Evolutionary conservation across 805 yeast species (phyloP).

Genomic region (Zygotorulaspora danielsina): DNA sequence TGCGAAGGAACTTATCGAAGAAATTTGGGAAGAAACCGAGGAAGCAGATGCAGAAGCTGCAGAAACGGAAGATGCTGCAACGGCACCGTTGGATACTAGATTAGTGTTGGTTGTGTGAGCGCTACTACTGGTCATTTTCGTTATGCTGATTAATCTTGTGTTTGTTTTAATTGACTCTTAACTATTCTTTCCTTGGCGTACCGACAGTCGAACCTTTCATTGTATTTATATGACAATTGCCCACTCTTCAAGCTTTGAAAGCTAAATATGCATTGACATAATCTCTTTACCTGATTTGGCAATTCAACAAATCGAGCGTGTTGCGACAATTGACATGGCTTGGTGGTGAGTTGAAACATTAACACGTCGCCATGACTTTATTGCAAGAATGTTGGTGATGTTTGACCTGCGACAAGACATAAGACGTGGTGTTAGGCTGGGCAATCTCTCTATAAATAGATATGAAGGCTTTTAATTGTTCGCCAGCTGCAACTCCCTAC

Average conservation of each 20-base stretch:
- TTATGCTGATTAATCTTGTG: not conserved
- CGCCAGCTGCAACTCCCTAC: not conserved
- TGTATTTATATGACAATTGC: not conserved
- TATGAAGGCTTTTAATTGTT: not conserved
- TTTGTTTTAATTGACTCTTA: too few species aligned
- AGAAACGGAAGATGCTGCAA: slow-evolving; percentile 33
- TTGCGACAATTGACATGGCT: not conserved
- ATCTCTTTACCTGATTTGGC: slow-evolving; percentile 1
- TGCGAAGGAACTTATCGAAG: slow-evolving; percentile 1
- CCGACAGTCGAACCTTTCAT: not conserved
- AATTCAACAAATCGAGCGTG: not conserved
- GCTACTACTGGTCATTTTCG: not conserved
- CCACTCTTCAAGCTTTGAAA: not conserved
- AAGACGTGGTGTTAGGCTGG: not conserved
- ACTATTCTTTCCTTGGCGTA: too few species aligned
- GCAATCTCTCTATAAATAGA: not conserved
- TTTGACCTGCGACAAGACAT: not conserved
- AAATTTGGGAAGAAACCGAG: slow-evolving; percentile 13
- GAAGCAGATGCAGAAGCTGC: slow-evolving; percentile 10
- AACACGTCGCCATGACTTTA: not conserved
- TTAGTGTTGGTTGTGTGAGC: slow-evolving; percentile 17
- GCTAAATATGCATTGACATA: not conserved
- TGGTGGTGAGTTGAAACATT: too few species aligned
- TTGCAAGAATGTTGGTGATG: not conserved
- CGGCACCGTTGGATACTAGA: slow-evolving; percentile 32